Evolutionary conservation across 2,329 filamentous ascomycete genomes (phyloP).

Genomic region (Colletotrichum brevisporum): DNA sequence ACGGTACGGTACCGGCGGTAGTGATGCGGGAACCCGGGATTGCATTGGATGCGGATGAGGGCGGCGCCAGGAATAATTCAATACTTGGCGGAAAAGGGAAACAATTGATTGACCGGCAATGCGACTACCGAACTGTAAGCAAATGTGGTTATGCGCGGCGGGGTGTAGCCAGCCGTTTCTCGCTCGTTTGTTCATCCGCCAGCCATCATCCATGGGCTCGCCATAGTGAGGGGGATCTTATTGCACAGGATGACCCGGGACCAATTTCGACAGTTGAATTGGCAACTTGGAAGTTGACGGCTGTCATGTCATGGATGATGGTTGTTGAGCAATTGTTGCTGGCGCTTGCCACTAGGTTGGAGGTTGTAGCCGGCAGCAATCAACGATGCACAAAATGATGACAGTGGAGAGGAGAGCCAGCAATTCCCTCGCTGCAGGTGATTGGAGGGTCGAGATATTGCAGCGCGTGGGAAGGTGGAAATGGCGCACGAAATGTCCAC

Average conservation of each 20-base stretch:
- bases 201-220: no score
- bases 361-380: no score
- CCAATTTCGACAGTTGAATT: slow-evolving; percentile 4
- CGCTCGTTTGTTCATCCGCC: no score
- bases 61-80: not conserved
- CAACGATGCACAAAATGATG: not conserved
- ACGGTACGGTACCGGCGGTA: not conserved
- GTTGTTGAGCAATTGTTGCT: no score
- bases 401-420: slow-evolving; percentile 15
- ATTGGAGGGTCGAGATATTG: not conserved
- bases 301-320: no score
- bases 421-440: slow-evolving; percentile 10
- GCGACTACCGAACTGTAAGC: slow-evolving; percentile 1
- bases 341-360: no score
- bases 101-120: not conserved
- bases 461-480: not conserved
- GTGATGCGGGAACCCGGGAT: not conserved
- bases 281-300: not conserved
- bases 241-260: slow-evolving; percentile 21
- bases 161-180: no score
- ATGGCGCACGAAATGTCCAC: slow-evolving; percentile 24
- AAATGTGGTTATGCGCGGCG: not conserved
- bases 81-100: not conserved
- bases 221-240: slow-evolving; percentile 7
- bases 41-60: not conserved